Base-by-base conservation (phyloP, 2,329 filamentous ascomycete genomes). In the Botrytis cinerea region DNA sequence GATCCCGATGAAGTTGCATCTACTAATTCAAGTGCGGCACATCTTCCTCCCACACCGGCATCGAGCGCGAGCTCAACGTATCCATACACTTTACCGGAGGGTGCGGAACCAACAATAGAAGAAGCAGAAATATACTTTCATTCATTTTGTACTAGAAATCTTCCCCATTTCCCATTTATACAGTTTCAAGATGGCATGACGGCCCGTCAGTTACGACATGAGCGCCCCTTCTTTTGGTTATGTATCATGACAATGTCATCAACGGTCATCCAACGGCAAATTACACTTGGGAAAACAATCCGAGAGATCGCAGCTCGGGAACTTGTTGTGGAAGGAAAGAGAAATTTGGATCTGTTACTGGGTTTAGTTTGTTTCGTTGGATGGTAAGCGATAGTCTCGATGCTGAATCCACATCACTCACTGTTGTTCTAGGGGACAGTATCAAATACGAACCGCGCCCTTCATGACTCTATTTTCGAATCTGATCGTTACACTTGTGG, bases 201-300 rank as follows among this genome's bases (percentile, higher is more conserved):
- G 0, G 83, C 84, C 2, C 77, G 80, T 51, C 75, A 80, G 28
- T 79, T 89, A 1, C 82, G 79, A 4, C 78, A 78, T 10, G 79
- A 83, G 32, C 79, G 81, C 3, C 87, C 88, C 0, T 87, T 87
- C 68, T 76, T 88, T 8, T 88, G 85, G 84, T 77, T 86, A 18
- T 84, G 83, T 57, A 86, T 89, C 62, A 83, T 85, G 77, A 82
- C 85, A 51, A 79, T 87, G 12, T 83, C 85, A 2, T 83, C 83
- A 64, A 84, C 82, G 75, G 84, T 84, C 1, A 79, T 81, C 0
- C 77, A 80, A 7, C 82, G 84, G 68, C 85, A 87, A 73, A 66
- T 80, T 0, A 79, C 80, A 1, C 77, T 86, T 59, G 81, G 82
- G 57, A 83, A 83, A 7, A 81, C 80, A 25, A 80, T 86, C 8